Evolutionary conservation across 2,329 filamentous ascomycete species (phyloP).

Genomic region (Botrytis aclada): DNA sequence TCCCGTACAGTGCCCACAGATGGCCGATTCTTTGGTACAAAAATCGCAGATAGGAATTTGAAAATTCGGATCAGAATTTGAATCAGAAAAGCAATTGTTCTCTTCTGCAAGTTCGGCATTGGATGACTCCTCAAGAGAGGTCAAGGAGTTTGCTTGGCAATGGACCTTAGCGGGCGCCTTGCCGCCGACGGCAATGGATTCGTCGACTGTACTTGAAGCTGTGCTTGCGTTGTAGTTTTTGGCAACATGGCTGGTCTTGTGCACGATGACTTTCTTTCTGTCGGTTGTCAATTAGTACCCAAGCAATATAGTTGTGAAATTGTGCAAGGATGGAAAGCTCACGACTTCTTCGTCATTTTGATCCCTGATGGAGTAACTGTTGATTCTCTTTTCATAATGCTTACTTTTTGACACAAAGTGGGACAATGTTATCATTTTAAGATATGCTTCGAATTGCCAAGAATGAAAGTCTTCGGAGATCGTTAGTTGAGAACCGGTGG

Average conservation of each 20-base stretch:
- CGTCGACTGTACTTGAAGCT: background rate
- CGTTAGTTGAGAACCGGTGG: background rate
- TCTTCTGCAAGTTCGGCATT: background rate
- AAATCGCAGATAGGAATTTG: background rate
- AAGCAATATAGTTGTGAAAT: background rate
- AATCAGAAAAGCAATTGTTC: background rate
- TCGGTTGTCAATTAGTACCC: background rate
- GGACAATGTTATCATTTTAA: background rate
- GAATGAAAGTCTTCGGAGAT: background rate
- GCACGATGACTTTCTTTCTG: background rate
- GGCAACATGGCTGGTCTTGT: background rate
- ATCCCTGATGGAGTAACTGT: background rate
- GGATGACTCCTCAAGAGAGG: background rate
- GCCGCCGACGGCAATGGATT: background rate
- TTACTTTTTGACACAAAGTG: background rate
- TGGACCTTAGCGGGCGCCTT: background rate
- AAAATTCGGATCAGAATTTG: background rate
- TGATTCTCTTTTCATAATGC: background rate
- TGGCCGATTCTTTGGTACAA: background rate
- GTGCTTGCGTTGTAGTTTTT: background rate
- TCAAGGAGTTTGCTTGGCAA: background rate
- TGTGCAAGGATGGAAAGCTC: background rate
- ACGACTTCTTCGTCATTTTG: background rate
- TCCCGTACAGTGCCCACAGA: background rate
- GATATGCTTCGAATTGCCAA: background rate